Percentiles rank a stretch among this genome's conserved stretches.
Conservation (phyloP, 1,139 yeast genomes). For the Candida sp. region DNA sequence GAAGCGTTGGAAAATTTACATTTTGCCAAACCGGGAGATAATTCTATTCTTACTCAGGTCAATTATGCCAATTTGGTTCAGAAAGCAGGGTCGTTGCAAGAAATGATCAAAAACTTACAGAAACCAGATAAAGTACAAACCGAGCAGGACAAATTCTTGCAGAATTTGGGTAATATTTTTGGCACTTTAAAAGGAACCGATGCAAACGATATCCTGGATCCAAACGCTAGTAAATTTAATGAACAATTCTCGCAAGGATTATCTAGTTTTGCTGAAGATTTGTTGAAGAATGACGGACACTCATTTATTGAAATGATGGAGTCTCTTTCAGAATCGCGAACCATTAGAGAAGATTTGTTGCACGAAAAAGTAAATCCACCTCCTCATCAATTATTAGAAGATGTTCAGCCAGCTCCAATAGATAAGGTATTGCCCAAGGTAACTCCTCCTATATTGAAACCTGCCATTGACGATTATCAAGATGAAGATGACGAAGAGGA, state of each 20-base stretch:
- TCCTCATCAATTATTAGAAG: neutral
- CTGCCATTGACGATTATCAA: constrained; percentile 13
- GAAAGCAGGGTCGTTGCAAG: constrained; percentile 26
- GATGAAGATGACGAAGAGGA: constrained; percentile 16
- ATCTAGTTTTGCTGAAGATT: constrained; percentile 72
- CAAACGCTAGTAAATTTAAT: constrained; percentile 6
- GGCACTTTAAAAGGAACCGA: constrained; percentile 9
- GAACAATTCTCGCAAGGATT: constrained; percentile 33
- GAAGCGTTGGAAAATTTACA: constrained; percentile 27
- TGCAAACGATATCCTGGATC: constrained; percentile 6
- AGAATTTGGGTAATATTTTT: constrained; percentile 22
- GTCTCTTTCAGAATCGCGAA: constrained; percentile 55
- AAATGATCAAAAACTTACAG: constrained; percentile 24
- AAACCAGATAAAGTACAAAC: constrained; percentile 24
- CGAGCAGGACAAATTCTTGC: constrained; percentile 26
- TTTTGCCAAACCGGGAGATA: constrained; percentile 23
- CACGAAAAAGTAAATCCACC: constrained; percentile 11
- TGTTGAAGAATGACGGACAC: constrained; percentile 70
- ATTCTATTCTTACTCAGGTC: constrained; percentile 11
- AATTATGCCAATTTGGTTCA: constrained; percentile 14
- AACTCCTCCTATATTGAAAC: neutral
- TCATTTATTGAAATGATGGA: constrained; percentile 79
- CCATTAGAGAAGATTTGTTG: constrained; percentile 43
- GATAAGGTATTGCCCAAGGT: neutral
- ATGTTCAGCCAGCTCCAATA: constrained; percentile 3